These are phyloP conservation scores for Mortierella hygrophila DNA, from an alignment of 192 early-diverging fungal genomes.

Conservation along the genomic window DNA sequence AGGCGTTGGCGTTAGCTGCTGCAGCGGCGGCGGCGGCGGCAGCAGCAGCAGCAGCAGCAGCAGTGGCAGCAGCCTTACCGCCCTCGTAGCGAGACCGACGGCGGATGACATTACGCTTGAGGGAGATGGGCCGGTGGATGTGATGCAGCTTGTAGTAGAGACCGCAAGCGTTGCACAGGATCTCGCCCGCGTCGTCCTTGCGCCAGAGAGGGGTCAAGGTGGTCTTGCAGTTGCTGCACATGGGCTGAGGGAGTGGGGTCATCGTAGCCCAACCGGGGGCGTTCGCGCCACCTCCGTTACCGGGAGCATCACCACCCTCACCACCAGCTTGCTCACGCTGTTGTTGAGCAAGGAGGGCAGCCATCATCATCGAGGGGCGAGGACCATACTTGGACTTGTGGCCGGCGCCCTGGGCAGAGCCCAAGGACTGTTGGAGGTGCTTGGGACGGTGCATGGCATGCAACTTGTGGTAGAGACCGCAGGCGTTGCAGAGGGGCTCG, in stretches of 20 bases:
- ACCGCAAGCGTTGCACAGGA: constrained; percentile 66
- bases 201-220: constrained; percentile 96
- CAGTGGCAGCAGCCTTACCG: constrained; percentile 20
- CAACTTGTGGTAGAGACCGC: constrained; percentile 82
- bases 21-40: neutral
- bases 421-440: constrained; percentile 41
- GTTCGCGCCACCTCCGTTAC: neutral
- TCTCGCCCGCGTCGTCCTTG: constrained; percentile 66
- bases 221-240: constrained; percentile 81
- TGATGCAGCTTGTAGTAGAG: constrained; percentile 71
- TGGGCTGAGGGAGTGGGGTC: constrained; percentile 60
- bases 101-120: constrained; percentile 67
- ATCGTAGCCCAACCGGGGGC: constrained; percentile 56
- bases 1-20: neutral
- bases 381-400: constrained; percentile 20
- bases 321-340: neutral
- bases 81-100: constrained; percentile 65
- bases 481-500: constrained; percentile 95
- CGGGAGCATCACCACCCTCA: neutral
- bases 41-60: neutral
- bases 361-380: neutral
- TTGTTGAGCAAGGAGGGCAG: constrained; percentile 10
- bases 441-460: constrained; percentile 52
- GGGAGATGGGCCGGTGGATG: constrained; percentile 63
- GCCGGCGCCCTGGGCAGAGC: constrained; percentile 22